Percentiles rank a stretch among this genome's conserved stretches.
These are phyloP conservation scores for Sporothrix pallida DNA, from an alignment of 2,329 filamentous ascomycete species.

Conservation along the genomic window DNA sequence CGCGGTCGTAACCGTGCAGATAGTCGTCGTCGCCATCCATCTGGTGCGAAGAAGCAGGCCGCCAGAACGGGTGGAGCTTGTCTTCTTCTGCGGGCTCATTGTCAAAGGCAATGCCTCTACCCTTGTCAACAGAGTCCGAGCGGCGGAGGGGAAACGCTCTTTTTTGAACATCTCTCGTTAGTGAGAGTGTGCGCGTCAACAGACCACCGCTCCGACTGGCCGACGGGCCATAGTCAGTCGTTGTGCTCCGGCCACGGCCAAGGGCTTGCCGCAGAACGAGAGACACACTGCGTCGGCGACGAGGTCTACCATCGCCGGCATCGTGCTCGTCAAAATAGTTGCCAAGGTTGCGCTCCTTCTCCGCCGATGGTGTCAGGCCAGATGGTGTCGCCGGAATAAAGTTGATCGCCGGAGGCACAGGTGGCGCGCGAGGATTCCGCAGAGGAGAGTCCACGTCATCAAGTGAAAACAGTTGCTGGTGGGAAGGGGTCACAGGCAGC, in stretches of 20 bases:
- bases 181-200: slow-evolving; percentile 59
- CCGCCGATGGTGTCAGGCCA: slow-evolving; percentile 60
- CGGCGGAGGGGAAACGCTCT: slow-evolving; percentile 22
- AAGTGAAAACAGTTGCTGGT: slow-evolving; percentile 55
- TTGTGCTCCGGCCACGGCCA: slow-evolving; percentile 43
- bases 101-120: slow-evolving; percentile 46
- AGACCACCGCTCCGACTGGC: slow-evolving; percentile 51
- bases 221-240: slow-evolving; percentile 49
- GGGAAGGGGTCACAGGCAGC: slow-evolving; percentile 58
- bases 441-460: slow-evolving; percentile 66
- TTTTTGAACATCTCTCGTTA: slow-evolving; percentile 46
- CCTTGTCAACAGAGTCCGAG: slow-evolving; percentile 36
- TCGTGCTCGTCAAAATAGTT: slow-evolving; percentile 57
- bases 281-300: slow-evolving; percentile 54
- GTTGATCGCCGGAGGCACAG: slow-evolving; percentile 59
- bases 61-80: slow-evolving; percentile 67
- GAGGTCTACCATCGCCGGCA: slow-evolving; percentile 40
- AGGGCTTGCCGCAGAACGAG: slow-evolving; percentile 59
- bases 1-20: slow-evolving; percentile 39
- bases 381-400: slow-evolving; percentile 69
- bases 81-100: slow-evolving; percentile 58
- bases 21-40: slow-evolving; percentile 38
- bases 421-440: slow-evolving; percentile 65
- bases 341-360: slow-evolving; percentile 58
- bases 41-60: slow-evolving; percentile 56